Evolutionary conservation across 2,329 filamentous ascomycete genomes (phyloP).

Genomic region (Microdochium paspali): DNA sequence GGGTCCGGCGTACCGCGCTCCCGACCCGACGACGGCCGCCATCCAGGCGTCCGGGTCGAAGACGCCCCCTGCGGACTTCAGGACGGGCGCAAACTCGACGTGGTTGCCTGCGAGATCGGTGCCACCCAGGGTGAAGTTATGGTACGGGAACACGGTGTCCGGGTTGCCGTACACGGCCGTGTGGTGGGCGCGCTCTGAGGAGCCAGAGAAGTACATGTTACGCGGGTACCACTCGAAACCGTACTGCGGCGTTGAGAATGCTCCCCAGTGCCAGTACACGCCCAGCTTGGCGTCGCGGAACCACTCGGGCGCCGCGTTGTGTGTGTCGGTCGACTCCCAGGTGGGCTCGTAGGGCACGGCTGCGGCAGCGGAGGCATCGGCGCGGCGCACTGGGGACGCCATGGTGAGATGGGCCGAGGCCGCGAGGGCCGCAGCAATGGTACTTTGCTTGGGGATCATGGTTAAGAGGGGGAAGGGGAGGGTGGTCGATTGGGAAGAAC

Average conservation of each 20-base stretch:
- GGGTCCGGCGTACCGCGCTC: constrained; percentile 6
- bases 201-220: constrained; percentile 3
- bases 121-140: constrained; percentile 6
- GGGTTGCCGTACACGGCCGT: background rate
- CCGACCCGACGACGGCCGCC: constrained; percentile 4
- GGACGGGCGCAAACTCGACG: constrained; percentile 5
- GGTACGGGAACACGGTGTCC: constrained; percentile 1
- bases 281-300: constrained; percentile 8
- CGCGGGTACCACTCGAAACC: constrained; percentile 6
- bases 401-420: too few relatives aligned
- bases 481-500: too few relatives aligned
- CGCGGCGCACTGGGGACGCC: too few relatives aligned
- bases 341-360: constrained; percentile 3
- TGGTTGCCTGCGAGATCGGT: constrained; percentile 2
- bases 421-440: too few relatives aligned
- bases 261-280: constrained; percentile 9
- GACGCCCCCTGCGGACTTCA: constrained; percentile 4
- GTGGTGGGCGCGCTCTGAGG: constrained; percentile 3
- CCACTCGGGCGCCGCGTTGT: constrained; percentile 4
- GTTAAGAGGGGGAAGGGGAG: too few relatives aligned
- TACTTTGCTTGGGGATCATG: too few relatives aligned
- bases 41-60: constrained; percentile 7
- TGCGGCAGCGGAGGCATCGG: background rate
- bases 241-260: constrained; percentile 6
- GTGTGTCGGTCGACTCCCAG: constrained; percentile 5